These are phyloP conservation scores for Berkeleyomyces rouxiae DNA, from an alignment of 2,329 filamentous ascomycete genomes.

Conservation along the genomic window DNA sequence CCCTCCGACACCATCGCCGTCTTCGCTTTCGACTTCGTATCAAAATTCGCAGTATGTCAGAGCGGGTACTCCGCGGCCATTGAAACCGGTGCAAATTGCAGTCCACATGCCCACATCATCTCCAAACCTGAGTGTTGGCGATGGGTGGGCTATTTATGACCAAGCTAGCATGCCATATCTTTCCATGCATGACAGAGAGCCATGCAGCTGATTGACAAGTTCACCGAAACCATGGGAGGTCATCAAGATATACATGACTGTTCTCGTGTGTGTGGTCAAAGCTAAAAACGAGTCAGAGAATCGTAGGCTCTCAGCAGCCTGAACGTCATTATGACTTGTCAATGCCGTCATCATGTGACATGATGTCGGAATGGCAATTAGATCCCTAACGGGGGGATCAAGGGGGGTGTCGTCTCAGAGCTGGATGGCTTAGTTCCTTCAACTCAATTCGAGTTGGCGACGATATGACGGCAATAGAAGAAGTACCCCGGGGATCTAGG, in stretches of 20 bases:
- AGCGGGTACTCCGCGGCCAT: background rate
- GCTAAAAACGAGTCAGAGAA: too few species aligned
- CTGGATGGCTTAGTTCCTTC: background rate
- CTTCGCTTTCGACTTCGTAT: background rate
- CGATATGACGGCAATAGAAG: background rate
- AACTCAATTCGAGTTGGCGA: background rate
- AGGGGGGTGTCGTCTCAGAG: too few species aligned
- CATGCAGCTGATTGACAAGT: background rate
- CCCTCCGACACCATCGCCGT: background rate
- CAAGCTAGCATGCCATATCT: background rate
- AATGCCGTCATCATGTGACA: too few species aligned
- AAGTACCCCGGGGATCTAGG: background rate
- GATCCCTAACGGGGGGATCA: too few species aligned
- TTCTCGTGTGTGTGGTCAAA: too few species aligned
- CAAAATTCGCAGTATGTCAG: background rate
- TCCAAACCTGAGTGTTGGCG: background rate
- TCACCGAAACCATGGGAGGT: too few species aligned
- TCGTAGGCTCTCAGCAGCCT: too few species aligned
- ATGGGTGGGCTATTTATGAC: background rate
- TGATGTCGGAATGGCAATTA: too few species aligned
- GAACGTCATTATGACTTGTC: too few species aligned
- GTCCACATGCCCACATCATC: background rate
- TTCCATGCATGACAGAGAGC: background rate
- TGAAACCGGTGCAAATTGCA: background rate
- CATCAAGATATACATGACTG: too few species aligned